phyloP scores from a whole-genome alignment of 2,329 filamentous ascomycete species.

The Domatiomyces globalis region DNA sequence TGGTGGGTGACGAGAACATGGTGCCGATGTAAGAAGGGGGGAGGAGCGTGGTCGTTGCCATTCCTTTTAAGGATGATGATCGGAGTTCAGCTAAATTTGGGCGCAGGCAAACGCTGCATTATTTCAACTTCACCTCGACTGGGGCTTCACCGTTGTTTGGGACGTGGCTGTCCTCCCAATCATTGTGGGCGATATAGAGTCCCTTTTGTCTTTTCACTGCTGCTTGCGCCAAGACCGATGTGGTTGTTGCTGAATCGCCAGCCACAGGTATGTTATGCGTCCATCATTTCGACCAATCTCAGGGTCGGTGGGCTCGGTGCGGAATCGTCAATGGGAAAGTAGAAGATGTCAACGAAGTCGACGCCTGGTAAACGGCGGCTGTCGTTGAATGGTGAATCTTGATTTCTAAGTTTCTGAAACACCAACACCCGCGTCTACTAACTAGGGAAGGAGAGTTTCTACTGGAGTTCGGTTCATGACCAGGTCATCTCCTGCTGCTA shows the following conservation, averaged over 20 bases:
- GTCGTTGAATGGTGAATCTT: neutral
- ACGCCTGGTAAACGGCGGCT: neutral
- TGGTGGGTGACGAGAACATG: constrained; percentile 3
- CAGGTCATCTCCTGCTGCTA: too few species aligned
- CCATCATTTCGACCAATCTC: neutral
- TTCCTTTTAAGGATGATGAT: too few species aligned
- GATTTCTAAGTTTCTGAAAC: neutral
- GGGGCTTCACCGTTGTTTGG: neutral
- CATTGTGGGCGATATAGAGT: neutral
- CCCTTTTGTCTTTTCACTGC: neutral
- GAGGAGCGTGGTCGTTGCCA: neutral
- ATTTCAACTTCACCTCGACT: neutral
- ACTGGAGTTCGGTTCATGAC: too few species aligned
- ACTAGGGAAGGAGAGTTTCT: too few species aligned
- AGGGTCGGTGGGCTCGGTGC: neutral
- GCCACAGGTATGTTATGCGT: neutral
- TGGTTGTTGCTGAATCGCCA: neutral
- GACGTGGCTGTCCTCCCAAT: neutral
- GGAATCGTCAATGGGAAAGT: neutral
- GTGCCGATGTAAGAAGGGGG: too few species aligned
- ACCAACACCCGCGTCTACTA: neutral
- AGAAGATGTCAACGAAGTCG: neutral
- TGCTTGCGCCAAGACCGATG: neutral
- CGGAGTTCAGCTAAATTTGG: neutral
- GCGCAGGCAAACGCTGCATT: neutral